A percentile compares a stretch with the other conserved stretches of the same genome.
These are phyloP conservation scores for Hypoxylon perforatum DNA, from an alignment of 495 filamentous ascomycete genomes.

Conservation along the genomic window DNA sequence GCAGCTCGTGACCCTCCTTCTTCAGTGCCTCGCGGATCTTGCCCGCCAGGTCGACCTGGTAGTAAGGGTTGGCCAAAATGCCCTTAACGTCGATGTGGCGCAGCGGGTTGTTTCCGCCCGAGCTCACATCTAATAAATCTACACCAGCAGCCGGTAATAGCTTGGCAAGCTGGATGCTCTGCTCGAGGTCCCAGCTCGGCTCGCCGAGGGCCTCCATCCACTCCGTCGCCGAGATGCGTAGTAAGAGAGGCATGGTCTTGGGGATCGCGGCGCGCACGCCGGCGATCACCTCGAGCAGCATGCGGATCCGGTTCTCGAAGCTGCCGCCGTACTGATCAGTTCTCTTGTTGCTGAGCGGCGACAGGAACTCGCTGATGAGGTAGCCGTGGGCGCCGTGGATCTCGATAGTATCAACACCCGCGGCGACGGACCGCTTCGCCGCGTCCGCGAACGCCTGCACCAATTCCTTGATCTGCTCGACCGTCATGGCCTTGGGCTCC, in stretches of 20 bases:
- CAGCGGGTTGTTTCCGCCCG: conserved; percentile 70
- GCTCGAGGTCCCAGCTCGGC: conserved; percentile 72
- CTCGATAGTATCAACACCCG: conserved; percentile 77
- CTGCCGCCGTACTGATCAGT: conserved; percentile 68
- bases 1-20: conserved; percentile 63
- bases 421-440: conserved; percentile 68
- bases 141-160: conserved; percentile 72
- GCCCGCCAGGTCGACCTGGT: conserved; percentile 73
- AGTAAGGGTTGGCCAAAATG: conserved; percentile 51
- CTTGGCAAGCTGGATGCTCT: conserved; percentile 71
- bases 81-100: conserved; percentile 65
- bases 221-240: conserved; percentile 78
- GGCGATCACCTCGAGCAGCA: conserved; percentile 36
- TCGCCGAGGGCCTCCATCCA: conserved; percentile 69
- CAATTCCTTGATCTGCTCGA: conserved; percentile 70
- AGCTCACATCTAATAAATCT: conserved; percentile 80
- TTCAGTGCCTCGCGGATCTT: conserved; percentile 67
- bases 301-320: conserved; percentile 65
- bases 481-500: conserved; percentile 67
- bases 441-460: conserved; percentile 69
- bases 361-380: conserved; percentile 71
- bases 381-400: conserved; percentile 74
- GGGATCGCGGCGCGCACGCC: conserved; percentile 50
- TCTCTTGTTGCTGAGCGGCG: conserved; percentile 68
- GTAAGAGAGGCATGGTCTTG: conserved; percentile 68